Base-by-base conservation (phyloP, 2,329 filamentous ascomycete species). In the Sphaerostilbella broomeana region DNA sequence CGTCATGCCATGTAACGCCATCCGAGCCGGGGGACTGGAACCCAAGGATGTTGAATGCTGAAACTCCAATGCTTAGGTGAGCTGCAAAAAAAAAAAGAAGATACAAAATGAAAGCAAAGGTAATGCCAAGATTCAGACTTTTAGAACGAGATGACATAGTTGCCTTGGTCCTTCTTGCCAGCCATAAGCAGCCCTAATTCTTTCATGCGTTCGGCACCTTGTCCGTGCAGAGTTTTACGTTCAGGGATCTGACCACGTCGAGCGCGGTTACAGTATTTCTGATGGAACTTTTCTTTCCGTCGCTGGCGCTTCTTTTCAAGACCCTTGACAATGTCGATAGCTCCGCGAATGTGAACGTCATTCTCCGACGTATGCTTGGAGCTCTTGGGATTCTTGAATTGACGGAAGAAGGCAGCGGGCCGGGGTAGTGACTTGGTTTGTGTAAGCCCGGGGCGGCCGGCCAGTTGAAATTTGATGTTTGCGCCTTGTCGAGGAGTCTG, bases 241-340 rank as follows among this genome's bases (percentile, higher is more conserved):
- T 75, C 73, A 4, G 67, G 64, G 16, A 75, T 69, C 51, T 77
- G 72, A 10, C 75, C 75, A 55, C 87, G 88, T 48, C 81, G 79
- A 42, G 81, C 82, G 53, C 87, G 86, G 58, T 87, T 82, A 67
- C 86, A 94, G 57, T 90, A 84, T 60, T 94, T 92, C 54, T 89
- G 83, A 58, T 86, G 83, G 55, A 88, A 84, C 63, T 95, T 95
- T 63, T 97, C 89, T 65, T 84, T 88, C 51, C 92, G 84, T 48
- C 92, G 81, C 66, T 92, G 86, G 18, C 89, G 83, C 68, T 95
- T 97, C 63, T 86, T 83, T 67, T 98, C 92, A 1, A 98, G 75
- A 7, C 92, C 92, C 61, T 95, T 94, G 63, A 95, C 86, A 46
- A 95, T 98, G 62, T 97, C 92, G 50, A 98, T 94, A 24, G 92